Evolutionary conservation across 1,284 basidiomycete genomes (phyloP).

Genomic region (Heterobasidion occidentale): DNA sequence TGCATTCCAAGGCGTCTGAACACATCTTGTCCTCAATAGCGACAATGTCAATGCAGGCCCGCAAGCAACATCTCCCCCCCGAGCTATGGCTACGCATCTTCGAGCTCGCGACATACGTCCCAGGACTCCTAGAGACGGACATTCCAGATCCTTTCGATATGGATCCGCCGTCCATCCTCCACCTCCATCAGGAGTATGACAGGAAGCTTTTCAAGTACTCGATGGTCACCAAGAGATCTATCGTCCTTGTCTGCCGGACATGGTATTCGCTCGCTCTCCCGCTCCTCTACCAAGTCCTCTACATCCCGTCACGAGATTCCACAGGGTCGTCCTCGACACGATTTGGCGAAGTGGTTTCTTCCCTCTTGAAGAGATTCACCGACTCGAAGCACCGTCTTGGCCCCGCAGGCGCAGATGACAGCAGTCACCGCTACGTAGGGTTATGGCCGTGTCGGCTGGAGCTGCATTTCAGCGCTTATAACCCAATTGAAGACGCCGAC

Average conservation of each 20-base stretch:
- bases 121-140: constrained; percentile 17
- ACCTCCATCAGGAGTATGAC: neutral
- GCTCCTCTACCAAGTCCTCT: neutral
- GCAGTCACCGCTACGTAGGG: no score
- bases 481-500: neutral
- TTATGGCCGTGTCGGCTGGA: no score
- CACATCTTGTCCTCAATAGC: no score
- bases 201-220: neutral
- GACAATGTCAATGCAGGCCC: no score
- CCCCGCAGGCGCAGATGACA: no score
- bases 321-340: neutral
- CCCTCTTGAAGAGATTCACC: neutral
- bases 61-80: constrained; percentile 18
- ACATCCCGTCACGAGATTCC: neutral
- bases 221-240: neutral
- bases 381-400: no score
- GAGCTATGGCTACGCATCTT: constrained; percentile 30
- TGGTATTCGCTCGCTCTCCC: neutral
- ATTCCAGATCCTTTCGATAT: constrained; percentile 14
- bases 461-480: neutral
- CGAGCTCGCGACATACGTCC: constrained; percentile 21
- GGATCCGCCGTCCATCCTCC: constrained; percentile 5
- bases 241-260: neutral
- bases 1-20: no score
- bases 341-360: neutral